Conservation (phyloP, 176 grass and related monocot genomes). For the Alloteropsis semialata region DNA sequence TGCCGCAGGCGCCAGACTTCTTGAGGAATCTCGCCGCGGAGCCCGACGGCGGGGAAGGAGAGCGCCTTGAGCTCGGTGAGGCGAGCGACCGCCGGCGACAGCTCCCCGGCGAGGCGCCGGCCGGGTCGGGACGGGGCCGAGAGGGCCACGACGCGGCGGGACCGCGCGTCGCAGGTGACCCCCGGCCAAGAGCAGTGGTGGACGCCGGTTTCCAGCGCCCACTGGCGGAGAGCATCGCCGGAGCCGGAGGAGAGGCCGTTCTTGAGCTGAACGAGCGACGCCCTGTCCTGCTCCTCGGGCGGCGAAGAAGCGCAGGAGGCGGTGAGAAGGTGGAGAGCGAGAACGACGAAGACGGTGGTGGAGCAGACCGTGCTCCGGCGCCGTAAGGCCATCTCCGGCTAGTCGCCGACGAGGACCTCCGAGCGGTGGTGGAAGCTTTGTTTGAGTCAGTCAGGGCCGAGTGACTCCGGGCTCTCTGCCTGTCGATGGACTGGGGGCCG, state of each 20-base stretch:
- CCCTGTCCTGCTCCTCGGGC: slow-evolving; percentile 23
- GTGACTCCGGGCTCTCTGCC: background rate
- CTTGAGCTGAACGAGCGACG: slow-evolving; percentile 57
- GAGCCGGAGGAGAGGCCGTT: slow-evolving; percentile 35
- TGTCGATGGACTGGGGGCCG: slow-evolving; percentile 17
- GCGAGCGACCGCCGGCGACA: slow-evolving; percentile 42
- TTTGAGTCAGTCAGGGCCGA: slow-evolving; percentile 12
- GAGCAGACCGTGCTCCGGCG: slow-evolving; percentile 13
- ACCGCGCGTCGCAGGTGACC: slow-evolving; percentile 53
- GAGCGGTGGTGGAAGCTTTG: background rate
- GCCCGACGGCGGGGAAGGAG: slow-evolving; percentile 46
- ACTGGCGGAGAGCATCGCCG: slow-evolving; percentile 27
- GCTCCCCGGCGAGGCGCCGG: slow-evolving; percentile 32
- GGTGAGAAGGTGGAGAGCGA: slow-evolving; percentile 29
- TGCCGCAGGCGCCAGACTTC: slow-evolving; percentile 56
- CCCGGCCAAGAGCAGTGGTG: slow-evolving; percentile 67
- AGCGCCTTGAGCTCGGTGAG: slow-evolving; percentile 59
- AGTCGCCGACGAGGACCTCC: slow-evolving; percentile 25
- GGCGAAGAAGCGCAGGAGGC: slow-evolving; percentile 1
- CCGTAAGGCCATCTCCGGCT: slow-evolving; percentile 46
- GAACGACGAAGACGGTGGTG: background rate
- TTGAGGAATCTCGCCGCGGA: slow-evolving; percentile 55
- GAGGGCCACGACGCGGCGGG: slow-evolving; percentile 52
- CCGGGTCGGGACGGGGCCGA: slow-evolving; percentile 24
- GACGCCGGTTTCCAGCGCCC: slow-evolving; percentile 12